Evolutionary conservation across 179 eudicot genomes (phyloP), one percentile per base, ranked within the genome.

Genomic region (Silene noctiflora): DNA sequence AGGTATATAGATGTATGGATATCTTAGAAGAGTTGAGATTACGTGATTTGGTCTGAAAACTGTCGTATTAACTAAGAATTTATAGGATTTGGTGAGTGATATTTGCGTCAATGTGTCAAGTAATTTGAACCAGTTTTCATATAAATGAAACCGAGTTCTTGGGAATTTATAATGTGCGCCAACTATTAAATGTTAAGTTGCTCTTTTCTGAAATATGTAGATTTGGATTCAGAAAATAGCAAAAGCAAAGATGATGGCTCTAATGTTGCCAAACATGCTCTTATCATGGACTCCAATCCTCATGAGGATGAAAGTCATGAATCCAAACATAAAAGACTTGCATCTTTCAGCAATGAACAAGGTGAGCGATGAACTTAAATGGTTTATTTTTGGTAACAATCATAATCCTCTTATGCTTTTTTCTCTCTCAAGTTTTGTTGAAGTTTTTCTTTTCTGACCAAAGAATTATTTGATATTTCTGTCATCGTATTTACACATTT

Each of bases 291-390:
- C 31, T 69, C 7, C 10, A 21, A 44, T 69, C n/a, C 59, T 16
- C 19, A 21, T 8, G 42, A 71, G 24, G 42, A 55, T 71, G 63
- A 71, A 71, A 8, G 48, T 42, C 48, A 42, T 42, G 48, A 42
- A 42, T 2, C 20, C 63, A 35, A 71, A 27, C 63, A 71, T 8
- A 71, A 53, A 39, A 53, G 44, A 25, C 74, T 24, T 71, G 42
- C 39, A 55, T 35, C 56, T 2, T 25, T 27, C 16, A 53, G 74
- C 74, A 53, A 51, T 55, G 61, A 53, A 71, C 63, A 25, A 55
- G 74, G 74, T 71, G 56, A 12, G 33, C 72, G 13, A 69, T 19
- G 19, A 44, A 44, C 58, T 42, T 21, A 53, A 10, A 12, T 69
- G 72, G 59, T 53, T 13, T 53, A 16, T 21, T 68, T 22, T 69